Evolutionary conservation across 148 eudicot species (phyloP), one percentile per base, ranked within the genome.

Genomic region (Vaccinium myrtillus): DNA sequence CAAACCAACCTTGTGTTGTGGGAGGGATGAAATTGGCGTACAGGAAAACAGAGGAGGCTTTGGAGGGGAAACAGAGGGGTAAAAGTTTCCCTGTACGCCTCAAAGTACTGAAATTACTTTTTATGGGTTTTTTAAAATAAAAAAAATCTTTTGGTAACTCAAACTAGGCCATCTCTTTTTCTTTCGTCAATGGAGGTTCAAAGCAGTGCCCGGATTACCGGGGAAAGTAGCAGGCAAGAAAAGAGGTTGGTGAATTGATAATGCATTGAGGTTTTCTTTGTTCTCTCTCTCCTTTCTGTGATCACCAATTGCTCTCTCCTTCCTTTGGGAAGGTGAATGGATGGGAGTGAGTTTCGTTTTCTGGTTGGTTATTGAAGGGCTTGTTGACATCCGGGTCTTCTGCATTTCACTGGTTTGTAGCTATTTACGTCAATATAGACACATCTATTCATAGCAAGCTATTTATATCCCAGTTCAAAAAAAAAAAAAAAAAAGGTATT

Each of bases 1-100:
- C 14, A 13, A 39, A 39, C 4, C 1, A 25, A 19, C 27, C 54
- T 30, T 0, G 3, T 21, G 39, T n/a, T 0, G 3, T 21, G 39
- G 51, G 39, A 70, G 36, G 32, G 23, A 43, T 50, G 69, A 36
- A 43, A 19, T 8, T 56, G 85, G 85, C 85, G 71, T 83, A 83
- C 85, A 83, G 85, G 85, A 83, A 83, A 83, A 83, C 85, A 71
- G 25, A 19, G 82, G 67, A 10, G 48, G 46, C 23, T 50, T 25
- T 43, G 14, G 54, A 8, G 19, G 10, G 55, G 19, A 27, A 50
- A 49, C 4, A 27, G 30, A 82, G 63, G 32, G 15, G 36, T 2
- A 16, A 6, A 53, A 54, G 80, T 75, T 75, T 58, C 15, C 85
- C 85, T 83, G 85, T 75, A 83, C 80, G 85, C 85, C 85, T 56